Base-by-base conservation (phyloP, 768 basidiomycete genomes). In the Suillus decipiens region DNA sequence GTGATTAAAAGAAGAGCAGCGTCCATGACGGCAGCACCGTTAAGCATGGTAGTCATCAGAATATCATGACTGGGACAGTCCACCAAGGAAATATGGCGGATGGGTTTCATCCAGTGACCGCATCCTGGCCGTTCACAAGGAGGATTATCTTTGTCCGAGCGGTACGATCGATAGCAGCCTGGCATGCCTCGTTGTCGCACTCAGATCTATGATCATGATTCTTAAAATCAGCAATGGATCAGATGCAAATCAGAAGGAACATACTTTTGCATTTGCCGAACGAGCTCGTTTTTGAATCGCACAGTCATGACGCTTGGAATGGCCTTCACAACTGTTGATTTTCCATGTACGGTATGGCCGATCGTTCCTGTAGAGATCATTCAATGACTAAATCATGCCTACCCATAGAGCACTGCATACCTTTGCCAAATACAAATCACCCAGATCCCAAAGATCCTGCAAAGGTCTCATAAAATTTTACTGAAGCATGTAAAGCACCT, bases 251-350 rank as follows among this genome's bases (percentile, higher is more conserved):
- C 45, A 19, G 41, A 62, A n/a, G 8, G n/a, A 24, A 77, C 87
- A 69, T 67, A 96, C 95, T 80, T 99, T 99, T 48, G 97, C 97
- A 70, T 99, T 99, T 53, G 97, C 97, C 96, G 84, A 64, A 99
- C 97, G 62, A 99, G 87, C 78, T 99, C 97, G 77, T 98, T 99
- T 84, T 99, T 99, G 79, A 99, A 99, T 70, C 96, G 86, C 53
- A 99, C 97, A 19, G 97, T 99, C 87, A 92, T 91, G 19, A 98
- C 96, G 8, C 97, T 96, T 11, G 96, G 98, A 74, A 99, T 99
- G 36, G 96, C 97, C 80, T 98, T 96, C 63, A 99, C 96, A 62
- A 98, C 95, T 8, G 93, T 96, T 61, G 92, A 95, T 81, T 95
- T 95, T 70, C 93, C 94, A 82, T 95, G 95, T 22, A 96, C 96